Evolutionary conservation across 192 early-diverging fungal genomes (phyloP).

Genomic region (Geosiphon pyriformis): DNA sequence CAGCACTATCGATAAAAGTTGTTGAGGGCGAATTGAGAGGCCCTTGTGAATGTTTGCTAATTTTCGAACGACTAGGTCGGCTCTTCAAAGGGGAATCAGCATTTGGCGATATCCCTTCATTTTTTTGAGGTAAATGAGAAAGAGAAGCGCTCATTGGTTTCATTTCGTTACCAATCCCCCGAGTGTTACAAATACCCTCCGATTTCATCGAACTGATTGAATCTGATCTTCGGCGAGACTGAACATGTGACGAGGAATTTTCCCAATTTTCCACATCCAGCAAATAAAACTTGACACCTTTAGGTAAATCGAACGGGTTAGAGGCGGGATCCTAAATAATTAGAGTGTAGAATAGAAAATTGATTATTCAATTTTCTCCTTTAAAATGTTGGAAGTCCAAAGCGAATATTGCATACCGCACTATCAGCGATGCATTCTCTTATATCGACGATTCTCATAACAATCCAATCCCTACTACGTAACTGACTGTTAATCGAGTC

Average conservation of each 20-base stretch:
- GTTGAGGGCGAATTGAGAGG: no score
- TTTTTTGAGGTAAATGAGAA: background rate
- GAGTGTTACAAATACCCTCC: background rate
- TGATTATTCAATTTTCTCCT: background rate
- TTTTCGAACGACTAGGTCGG: no score
- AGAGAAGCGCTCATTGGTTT: background rate
- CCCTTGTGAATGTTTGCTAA: no score
- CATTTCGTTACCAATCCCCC: background rate
- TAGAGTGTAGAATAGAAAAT: background rate
- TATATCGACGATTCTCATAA: conserved; percentile 45
- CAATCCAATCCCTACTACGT: conserved; percentile 43
- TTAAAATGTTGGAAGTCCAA: no score
- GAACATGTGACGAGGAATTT: background rate
- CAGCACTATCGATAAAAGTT: no score
- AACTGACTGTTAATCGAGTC: conserved; percentile 34
- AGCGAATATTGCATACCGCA: conserved; percentile 20
- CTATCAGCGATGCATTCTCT: conserved; percentile 42
- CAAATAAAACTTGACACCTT: conserved; percentile 48
- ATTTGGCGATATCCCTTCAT: no score
- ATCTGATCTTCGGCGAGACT: background rate
- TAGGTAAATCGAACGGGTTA: conserved; percentile 47
- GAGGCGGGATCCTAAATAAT: conserved; percentile 18
- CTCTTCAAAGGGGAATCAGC: no score
- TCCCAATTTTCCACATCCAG: conserved; percentile 42
- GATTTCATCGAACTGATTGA: background rate